phyloP scores from a whole-genome alignment of 83 land plant genomes.

The Thuja plicata region DNA sequence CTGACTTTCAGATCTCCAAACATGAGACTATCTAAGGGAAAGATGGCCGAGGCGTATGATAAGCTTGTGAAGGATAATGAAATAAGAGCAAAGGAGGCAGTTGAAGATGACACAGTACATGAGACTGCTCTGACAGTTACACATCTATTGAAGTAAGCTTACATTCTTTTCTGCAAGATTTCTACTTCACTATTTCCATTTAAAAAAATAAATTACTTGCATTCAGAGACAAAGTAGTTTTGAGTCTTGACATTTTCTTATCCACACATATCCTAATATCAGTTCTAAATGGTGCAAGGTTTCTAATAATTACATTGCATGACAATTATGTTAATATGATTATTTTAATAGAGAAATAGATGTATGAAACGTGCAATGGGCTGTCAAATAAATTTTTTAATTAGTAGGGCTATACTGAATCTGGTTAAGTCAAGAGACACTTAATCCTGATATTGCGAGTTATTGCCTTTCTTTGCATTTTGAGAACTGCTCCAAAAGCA shows the following conservation, averaged over 20 bases:
- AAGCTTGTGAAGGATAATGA: background rate
- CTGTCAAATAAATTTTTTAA: background rate
- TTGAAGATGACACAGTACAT: background rate
- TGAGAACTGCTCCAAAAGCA: background rate
- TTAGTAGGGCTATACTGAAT: background rate
- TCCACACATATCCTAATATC: background rate
- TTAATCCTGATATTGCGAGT: background rate
- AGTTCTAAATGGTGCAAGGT: background rate
- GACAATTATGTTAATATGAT: background rate
- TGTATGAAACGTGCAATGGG: background rate
- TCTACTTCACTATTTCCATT: background rate
- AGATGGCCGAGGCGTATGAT: background rate
- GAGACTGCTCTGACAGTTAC: background rate
- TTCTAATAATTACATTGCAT: background rate
- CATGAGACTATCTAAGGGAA: background rate
- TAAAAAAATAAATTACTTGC: background rate
- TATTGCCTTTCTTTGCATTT: background rate
- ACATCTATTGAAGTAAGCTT: constrained; percentile 1
- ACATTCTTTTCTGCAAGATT: background rate
- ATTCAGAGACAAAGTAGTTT: background rate
- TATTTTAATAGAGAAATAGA: background rate
- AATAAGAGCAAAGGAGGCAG: background rate
- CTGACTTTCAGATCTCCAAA: constrained; percentile 6
- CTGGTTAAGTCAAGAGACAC: background rate
- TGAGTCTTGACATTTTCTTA: background rate